Evolutionary conservation across 2,329 filamentous ascomycete genomes (phyloP), one percentile per base, ranked within the genome.

Genomic region (Sporothrix phasma): DNA sequence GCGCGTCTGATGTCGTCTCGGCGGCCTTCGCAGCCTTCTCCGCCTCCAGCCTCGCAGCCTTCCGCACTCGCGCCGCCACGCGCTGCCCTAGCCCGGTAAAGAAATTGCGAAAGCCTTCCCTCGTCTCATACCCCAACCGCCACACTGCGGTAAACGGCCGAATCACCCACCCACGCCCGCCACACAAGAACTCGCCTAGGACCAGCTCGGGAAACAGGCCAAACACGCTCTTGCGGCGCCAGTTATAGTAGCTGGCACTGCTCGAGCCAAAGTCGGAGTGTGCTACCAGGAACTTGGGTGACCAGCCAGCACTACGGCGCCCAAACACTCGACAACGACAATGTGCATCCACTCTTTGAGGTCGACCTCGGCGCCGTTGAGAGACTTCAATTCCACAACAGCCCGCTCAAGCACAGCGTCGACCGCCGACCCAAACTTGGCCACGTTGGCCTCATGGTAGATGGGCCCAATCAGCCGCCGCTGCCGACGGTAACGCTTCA

Each of bases 301-400:
- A 81, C 81, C 81, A 83, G 0, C 79, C 1, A 83, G 71, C 0
- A 82, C 80, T 1, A 77, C 70, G 0, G 79, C 79, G 0, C 78
- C 77, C 2, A 83, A 76, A 24, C 77, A 81, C 66, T 83, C 81
- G 34, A 83, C 79, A 1, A 76, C 77, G 19, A 81, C 73, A 64
- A 83, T 82, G 70, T 83, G 81, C 80, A 83, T 83, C 81, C 81
- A 83, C 62, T 81, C 77, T 60, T 79, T 79, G 19, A 83, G 69
- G 64, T 82, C 79, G 3, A 83, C 69, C 31, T 77, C 73, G 1
- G 70, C 68, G 0, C 78, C 78, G 0, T 74, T 53, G 1, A 81
- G 69, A 0, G 65, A 64, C 3, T 69, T 71, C 0, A 83, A 67
- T 29, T 74, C 75, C 2, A 72, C 64, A 1, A 80, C 66, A 0